These are phyloP conservation scores for Ustilago crameri DNA, from an alignment of 1,284 basidiomycete genomes.

Conservation along the genomic window DNA sequence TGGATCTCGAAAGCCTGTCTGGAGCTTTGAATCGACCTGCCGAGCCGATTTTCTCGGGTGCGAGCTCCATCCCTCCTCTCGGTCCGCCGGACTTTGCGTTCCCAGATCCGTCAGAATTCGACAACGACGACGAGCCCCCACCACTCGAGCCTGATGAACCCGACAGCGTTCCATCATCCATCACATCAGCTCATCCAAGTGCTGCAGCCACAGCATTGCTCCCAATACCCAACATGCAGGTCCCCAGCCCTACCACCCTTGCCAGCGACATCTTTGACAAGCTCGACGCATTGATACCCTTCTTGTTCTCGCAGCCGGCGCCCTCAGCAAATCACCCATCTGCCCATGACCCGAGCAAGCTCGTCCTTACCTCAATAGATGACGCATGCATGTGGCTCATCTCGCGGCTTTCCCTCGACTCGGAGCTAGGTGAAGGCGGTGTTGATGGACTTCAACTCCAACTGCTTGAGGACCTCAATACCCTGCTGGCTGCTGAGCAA, in stretches of 20 bases:
- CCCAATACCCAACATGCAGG: no score
- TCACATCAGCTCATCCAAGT: not conserved
- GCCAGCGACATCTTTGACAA: constrained; percentile 9
- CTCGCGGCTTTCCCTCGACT: constrained; percentile 21
- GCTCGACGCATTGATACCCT: constrained; percentile 20
- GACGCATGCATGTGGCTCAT: constrained; percentile 41
- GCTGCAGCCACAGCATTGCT: no score
- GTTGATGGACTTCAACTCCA: constrained; percentile 25
- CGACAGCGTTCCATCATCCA: not conserved
- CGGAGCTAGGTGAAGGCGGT: constrained; percentile 16
- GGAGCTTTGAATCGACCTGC: not conserved
- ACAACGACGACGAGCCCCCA: constrained; percentile 43
- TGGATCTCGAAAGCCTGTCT: constrained; percentile 41
- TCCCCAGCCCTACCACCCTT: no score
- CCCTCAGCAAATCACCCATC: no score
- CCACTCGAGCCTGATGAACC: constrained; percentile 45
- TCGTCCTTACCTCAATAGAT: constrained; percentile 14
- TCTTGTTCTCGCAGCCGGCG: constrained; percentile 15
- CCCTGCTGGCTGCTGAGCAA: constrained; percentile 6
- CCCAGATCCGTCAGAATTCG: not conserved
- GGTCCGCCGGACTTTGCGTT: no score
- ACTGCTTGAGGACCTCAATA: constrained; percentile 23
- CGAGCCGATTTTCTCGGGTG: not conserved
- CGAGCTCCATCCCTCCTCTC: not conserved
- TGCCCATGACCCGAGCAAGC: constrained; percentile 13